phyloP scores from a whole-genome alignment of 176 grass and related monocot genomes.

The Saccharum officinarum region DNA sequence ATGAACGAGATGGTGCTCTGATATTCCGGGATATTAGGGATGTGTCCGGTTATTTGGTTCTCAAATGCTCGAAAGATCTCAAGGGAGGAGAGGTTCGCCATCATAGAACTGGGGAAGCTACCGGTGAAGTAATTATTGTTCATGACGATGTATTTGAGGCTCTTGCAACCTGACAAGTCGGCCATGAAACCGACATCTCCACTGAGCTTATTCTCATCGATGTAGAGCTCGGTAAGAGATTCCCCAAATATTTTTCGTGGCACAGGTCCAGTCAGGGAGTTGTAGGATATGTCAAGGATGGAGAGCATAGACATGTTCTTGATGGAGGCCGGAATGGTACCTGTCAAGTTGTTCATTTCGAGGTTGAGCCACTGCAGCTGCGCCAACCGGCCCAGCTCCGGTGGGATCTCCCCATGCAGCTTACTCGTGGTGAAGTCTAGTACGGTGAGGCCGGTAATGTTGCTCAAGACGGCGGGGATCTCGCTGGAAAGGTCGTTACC shows the following conservation, averaged over 20 bases:
- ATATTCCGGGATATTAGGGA: neutral
- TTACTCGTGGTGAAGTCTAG: conserved; percentile 33
- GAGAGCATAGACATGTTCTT: conserved; percentile 39
- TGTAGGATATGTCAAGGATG: conserved; percentile 12
- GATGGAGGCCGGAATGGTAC: conserved; percentile 28
- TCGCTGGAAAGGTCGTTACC: conserved; percentile 34
- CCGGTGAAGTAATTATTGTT: conserved; percentile 25
- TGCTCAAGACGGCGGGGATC: conserved; percentile 15
- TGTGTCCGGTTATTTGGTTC: conserved; percentile 27
- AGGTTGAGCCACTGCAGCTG: conserved; percentile 34
- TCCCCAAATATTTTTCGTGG: conserved; percentile 18
- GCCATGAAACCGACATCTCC: conserved; percentile 19
- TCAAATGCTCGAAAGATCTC: conserved; percentile 28
- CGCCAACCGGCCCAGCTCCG: conserved; percentile 31
- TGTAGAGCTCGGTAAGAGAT: conserved; percentile 34
- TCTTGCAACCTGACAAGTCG: conserved; percentile 26
- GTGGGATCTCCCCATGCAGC: conserved; percentile 31
- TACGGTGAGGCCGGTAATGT: conserved; percentile 12
- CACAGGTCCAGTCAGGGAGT: conserved; percentile 5
- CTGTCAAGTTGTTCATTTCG: conserved; percentile 32
- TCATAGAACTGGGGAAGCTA: conserved; percentile 22
- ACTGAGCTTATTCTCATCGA: neutral
- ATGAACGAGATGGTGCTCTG: neutral
- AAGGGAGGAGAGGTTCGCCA: conserved; percentile 32
- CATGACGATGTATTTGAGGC: conserved; percentile 36